Evolutionary conservation across 768 basidiomycete genomes (phyloP).

Genomic region (Leccinum olivaceopallidum): DNA sequence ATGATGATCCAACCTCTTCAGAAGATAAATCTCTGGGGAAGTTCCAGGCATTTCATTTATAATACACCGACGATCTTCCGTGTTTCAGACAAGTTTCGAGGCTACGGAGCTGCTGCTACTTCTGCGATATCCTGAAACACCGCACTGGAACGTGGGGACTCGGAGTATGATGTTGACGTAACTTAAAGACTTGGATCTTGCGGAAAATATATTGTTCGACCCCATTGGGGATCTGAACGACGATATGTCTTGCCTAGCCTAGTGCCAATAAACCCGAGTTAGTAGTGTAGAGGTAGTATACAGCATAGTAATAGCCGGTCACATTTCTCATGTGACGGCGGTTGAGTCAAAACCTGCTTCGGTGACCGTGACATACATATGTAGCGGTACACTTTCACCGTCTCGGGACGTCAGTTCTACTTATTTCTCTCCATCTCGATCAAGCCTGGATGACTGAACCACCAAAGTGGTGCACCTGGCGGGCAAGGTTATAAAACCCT

Average conservation of each 20-base stretch:
- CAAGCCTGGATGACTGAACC: not conserved
- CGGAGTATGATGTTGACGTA: not conserved
- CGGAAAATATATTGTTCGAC: not conserved
- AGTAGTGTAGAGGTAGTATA: not conserved
- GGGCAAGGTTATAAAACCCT: not conserved
- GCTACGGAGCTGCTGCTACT: not conserved
- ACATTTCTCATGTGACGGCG: not conserved
- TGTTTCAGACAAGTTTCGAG: not conserved
- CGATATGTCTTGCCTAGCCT: not conserved
- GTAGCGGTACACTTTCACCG: too few species aligned
- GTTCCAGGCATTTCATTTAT: not conserved
- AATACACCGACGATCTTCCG: not conserved
- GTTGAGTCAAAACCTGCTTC: too few species aligned
- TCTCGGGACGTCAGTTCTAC: too few species aligned
- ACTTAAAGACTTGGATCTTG: not conserved
- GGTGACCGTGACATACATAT: too few species aligned
- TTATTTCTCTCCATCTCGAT: not conserved
- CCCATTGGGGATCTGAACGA: not conserved
- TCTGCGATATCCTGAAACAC: not conserved
- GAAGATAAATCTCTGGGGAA: not conserved
- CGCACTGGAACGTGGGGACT: not conserved
- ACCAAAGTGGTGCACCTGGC: too few species aligned
- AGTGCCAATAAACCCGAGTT: too few species aligned
- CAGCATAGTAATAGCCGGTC: not conserved
- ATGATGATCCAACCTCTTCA: not conserved